Conservation (phyloP, 2,329 filamentous ascomycete species). For the Neofusicoccum umdonicola region DNA sequence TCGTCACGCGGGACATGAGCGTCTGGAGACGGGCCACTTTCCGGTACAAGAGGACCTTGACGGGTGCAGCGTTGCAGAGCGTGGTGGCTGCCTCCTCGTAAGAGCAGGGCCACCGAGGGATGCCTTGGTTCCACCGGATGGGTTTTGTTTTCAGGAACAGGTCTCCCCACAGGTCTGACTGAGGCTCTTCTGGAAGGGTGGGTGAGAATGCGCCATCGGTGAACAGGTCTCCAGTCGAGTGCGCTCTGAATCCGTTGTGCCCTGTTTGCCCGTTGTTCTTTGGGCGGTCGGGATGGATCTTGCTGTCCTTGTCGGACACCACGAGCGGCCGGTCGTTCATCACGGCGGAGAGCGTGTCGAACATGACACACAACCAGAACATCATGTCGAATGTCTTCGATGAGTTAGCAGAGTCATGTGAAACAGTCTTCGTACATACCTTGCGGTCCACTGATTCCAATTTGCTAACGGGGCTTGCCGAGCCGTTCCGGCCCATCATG, state of each 20-base stretch:
- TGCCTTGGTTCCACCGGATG: constrained; percentile 22
- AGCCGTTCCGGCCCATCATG: neutral
- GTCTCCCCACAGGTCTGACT: constrained; percentile 2
- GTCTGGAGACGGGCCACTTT: constrained; percentile 57
- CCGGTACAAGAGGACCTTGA: constrained; percentile 60
- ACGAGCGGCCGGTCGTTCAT: constrained; percentile 50
- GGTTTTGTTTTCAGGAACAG: constrained; percentile 16
- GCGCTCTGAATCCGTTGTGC: neutral
- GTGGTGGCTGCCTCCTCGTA: constrained; percentile 51
- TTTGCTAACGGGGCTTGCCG: neutral
- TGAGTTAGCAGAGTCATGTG: neutral
- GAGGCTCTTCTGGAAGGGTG: neutral
- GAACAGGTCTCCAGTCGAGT: neutral
- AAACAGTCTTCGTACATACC: neutral
- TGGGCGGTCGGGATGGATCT: constrained; percentile 29
- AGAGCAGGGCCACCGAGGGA: constrained; percentile 53
- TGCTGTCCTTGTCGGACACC: constrained; percentile 48
- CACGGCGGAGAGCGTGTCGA: constrained; percentile 56
- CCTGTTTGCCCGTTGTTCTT: neutral
- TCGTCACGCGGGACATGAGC: constrained; percentile 43
- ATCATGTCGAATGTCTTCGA: constrained; percentile 51
- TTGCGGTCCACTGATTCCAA: neutral
- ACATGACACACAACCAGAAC: constrained; percentile 61
- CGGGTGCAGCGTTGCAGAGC: constrained; percentile 54
- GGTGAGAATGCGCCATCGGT: neutral